phyloP scores from a whole-genome alignment of 75 land plant genomes.

The Azolla pinnata region DNA sequence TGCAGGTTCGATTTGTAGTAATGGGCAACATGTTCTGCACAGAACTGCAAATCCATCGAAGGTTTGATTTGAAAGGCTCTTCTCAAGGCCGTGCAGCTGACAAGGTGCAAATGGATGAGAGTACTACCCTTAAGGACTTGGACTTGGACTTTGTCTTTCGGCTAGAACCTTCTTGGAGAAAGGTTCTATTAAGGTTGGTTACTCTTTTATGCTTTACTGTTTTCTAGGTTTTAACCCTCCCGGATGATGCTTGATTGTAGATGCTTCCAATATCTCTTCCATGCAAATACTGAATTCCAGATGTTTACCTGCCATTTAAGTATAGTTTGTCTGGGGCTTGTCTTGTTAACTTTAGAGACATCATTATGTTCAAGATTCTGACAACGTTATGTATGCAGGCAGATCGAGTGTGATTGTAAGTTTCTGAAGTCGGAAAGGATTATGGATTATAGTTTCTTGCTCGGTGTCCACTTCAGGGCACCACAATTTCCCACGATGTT shows the following conservation, averaged over 20 bases:
- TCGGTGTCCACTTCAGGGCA: constrained; percentile 72
- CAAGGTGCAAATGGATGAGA: constrained; percentile 40
- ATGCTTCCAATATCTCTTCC: no score
- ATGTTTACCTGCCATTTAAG: no score
- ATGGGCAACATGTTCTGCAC: constrained; percentile 91
- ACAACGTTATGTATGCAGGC: constrained; percentile 28
- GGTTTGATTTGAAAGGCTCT: constrained; percentile 82
- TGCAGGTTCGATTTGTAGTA: constrained; percentile 76
- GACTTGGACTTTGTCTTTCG: constrained; percentile 61
- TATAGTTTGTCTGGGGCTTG: no score
- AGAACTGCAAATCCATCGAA: constrained; percentile 57
- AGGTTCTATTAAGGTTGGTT: constrained; percentile 41
- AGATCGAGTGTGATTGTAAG: constrained; percentile 65
- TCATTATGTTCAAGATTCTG: not conserved
- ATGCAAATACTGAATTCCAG: no score
- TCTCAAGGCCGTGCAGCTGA: constrained; percentile 59
- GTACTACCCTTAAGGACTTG: constrained; percentile 65
- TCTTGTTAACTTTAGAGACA: no score
- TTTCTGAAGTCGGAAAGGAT: constrained; percentile 70
- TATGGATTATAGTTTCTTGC: constrained; percentile 81
- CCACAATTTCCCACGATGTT: constrained; percentile 40
- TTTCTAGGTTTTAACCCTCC: no score
- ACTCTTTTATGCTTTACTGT: no score
- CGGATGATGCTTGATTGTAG: no score
- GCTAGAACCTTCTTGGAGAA: constrained; percentile 55